Evolutionary conservation across 306 rosid genomes (phyloP).

Genomic region (Prunus mume): DNA sequence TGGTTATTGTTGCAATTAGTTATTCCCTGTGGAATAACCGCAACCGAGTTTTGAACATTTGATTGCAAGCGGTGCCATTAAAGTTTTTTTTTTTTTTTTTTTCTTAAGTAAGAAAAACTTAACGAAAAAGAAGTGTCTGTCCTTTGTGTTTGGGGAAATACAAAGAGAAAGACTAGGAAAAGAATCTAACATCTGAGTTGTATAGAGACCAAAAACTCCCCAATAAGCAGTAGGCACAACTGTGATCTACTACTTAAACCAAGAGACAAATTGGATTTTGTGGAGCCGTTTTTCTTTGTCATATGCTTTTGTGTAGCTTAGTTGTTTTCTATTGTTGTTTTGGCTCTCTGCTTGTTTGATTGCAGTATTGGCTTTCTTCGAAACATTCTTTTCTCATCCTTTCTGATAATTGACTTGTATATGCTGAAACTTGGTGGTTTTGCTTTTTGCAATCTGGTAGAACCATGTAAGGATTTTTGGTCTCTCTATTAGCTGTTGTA

Average conservation of each 20-base stretch:
- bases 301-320: not conserved
- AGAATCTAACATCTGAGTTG: not conserved
- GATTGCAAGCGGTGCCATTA: not conserved
- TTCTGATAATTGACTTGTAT: not conserved
- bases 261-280: slow-evolving; percentile 16
- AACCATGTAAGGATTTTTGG: not conserved
- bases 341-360: not conserved
- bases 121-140: not conserved
- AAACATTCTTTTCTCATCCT: not conserved
- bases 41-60: not conserved
- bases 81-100: not conserved
- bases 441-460: too few species aligned
- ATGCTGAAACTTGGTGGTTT: not conserved
- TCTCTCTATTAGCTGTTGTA: not conserved
- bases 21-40: not conserved
- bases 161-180: not conserved
- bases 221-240: not conserved
- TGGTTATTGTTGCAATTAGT: not conserved
- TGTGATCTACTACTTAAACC: not conserved
- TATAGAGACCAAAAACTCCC: not conserved
- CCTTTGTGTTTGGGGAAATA: not conserved
- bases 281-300: not conserved
- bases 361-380: not conserved
- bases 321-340: not conserved
- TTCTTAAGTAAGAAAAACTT: not conserved